Evolutionary conservation across 805 yeast species (phyloP), one percentile per base, ranked within the genome.

Genomic region (Debaryomyces castellii): DNA sequence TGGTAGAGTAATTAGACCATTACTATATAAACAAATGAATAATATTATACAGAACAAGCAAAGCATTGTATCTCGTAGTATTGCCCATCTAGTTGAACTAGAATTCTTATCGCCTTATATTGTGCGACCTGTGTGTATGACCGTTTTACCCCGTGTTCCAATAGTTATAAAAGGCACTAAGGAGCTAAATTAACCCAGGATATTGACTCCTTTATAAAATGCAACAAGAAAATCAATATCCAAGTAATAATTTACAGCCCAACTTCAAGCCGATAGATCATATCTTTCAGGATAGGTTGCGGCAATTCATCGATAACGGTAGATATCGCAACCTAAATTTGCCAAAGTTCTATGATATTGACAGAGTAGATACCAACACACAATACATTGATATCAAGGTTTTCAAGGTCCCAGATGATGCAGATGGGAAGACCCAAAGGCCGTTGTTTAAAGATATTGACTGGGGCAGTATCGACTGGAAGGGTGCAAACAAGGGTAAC

Each of bases 261-360:
- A 81, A 78, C 35, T 83, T 87, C 54, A 86, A 87, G 58, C 89
- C 90, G 51, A 80, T 89, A 37, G 90, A 87, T 59, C 74, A 79
- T 33, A 77, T 89, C 46, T 89, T 84, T 59, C 85, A 81, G 51
- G 77, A 80, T 56, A 74, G 96, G 39, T 69, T 90, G 49, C 75
- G 89, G 37, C 95, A 86, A 54, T 89, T 89, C 72, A 80, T 80
- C 38, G 85, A 81, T 53, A 56, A 58, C 14, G 97, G 98, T 24
- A 83, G 83, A 51, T 92, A 86, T 69, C 62, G 66, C 33, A 71
- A 77, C 41, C 69, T 90, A 55, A 89, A 89, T 63, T 70, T 92
- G 30, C 96, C 97, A 10, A 84, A 83, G 55, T 89, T 87, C 61
- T 88, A 87, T 59, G 90, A 85, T 57, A 66, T 69, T 43, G 80